These are phyloP conservation scores for Trichosporon sp. DNA, from an alignment of 1,284 basidiomycete species.

Conservation along the genomic window DNA sequence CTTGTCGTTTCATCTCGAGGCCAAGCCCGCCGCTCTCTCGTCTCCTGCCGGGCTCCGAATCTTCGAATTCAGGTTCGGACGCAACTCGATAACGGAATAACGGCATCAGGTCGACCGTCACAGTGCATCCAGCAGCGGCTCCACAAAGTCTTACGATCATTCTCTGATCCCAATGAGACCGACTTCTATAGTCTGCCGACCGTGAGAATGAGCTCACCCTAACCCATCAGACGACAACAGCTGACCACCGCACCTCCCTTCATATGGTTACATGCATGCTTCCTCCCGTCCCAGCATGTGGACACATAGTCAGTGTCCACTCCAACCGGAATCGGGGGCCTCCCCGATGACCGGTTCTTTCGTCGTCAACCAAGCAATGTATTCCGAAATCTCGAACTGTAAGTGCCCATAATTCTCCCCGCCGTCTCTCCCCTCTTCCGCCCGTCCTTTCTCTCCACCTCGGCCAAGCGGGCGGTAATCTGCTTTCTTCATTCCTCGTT, in stretches of 20 bases:
- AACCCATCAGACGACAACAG: too few relatives aligned
- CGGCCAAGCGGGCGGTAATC: neutral
- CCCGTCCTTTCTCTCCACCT: neutral
- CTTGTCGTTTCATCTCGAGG: neutral
- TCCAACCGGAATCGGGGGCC: neutral
- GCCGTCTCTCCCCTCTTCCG: neutral
- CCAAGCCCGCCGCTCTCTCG: slow-evolving; percentile 3
- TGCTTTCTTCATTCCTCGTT: too few relatives aligned
- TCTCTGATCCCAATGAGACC: neutral
- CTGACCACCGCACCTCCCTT: neutral
- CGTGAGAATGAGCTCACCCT: neutral
- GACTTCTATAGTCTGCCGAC: neutral
- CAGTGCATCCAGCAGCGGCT: neutral
- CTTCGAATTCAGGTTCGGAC: neutral
- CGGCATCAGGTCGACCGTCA: neutral
- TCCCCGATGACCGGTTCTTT: neutral
- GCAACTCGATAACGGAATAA: neutral
- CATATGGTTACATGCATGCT: neutral
- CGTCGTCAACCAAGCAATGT: neutral
- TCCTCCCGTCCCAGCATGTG: neutral
- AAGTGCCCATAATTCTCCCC: slow-evolving; percentile 3
- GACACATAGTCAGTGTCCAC: neutral
- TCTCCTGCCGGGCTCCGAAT: neutral
- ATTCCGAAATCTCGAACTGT: neutral
- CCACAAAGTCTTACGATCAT: neutral